phyloP scores from a whole-genome alignment of 352 stramenopile species.

The Phytophthora sojae region DNA sequence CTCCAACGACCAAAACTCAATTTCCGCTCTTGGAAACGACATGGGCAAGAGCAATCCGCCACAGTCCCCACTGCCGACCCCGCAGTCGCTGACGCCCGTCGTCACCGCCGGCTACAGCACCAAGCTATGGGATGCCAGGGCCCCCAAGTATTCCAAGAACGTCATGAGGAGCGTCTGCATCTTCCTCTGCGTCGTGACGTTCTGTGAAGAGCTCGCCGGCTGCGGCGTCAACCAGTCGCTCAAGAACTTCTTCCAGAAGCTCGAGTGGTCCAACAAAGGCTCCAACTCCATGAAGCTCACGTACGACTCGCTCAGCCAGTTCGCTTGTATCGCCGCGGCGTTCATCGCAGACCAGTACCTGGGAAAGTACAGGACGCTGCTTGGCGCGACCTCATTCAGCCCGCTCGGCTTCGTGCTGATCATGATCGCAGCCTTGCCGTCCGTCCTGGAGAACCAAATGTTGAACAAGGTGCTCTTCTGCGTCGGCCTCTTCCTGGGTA shows the following conservation, averaged over 20 bases:
- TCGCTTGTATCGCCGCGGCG: constrained; percentile 60
- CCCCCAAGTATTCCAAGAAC: constrained; percentile 58
- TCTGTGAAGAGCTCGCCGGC: constrained; percentile 55
- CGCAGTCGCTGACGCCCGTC: constrained; percentile 19
- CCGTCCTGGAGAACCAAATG: constrained; percentile 35
- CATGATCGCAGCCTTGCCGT: constrained; percentile 49
- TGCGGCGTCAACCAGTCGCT: constrained; percentile 67
- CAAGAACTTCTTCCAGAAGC: constrained; percentile 70
- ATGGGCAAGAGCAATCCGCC: not conserved
- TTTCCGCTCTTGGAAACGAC: not conserved
- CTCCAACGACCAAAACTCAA: not conserved
- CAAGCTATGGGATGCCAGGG: constrained; percentile 52
- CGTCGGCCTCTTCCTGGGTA: constrained; percentile 56
- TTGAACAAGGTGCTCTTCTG: constrained; percentile 59
- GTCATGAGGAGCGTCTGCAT: constrained; percentile 59
- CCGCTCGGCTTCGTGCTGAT: constrained; percentile 58
- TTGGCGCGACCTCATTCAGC: constrained; percentile 36
- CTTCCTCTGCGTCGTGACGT: constrained; percentile 57
- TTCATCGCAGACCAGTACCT: constrained; percentile 68
- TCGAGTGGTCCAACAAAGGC: constrained; percentile 64
- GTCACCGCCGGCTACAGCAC: constrained; percentile 17
- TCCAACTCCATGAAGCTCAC: constrained; percentile 71
- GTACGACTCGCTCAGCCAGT: constrained; percentile 68
- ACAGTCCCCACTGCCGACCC: not conserved
- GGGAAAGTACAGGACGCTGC: constrained; percentile 45